phyloP scores from a whole-genome alignment of 257 asterid species.

The Osmanthus fragrans region DNA sequence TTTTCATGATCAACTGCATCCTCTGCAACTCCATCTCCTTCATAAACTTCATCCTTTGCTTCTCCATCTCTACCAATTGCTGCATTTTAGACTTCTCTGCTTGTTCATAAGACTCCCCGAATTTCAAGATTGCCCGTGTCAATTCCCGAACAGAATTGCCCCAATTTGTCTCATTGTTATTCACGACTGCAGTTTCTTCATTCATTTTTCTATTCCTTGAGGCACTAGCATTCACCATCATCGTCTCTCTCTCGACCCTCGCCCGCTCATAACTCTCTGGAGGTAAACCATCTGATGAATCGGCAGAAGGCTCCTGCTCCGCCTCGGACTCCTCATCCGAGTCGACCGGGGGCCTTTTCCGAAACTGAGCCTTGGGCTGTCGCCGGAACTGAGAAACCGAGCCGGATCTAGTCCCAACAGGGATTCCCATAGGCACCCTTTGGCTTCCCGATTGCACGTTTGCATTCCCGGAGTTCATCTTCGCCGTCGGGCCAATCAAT shows the following conservation, averaged over 20 bases:
- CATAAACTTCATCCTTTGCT: too few relatives aligned
- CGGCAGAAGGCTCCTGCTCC: constrained; percentile 32
- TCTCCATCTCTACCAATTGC: too few relatives aligned
- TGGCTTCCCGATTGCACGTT: neutral
- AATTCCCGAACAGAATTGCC: constrained; percentile 39
- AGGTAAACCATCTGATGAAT: constrained; percentile 35
- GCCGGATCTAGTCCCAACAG: constrained; percentile 7
- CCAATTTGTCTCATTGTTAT: constrained; percentile 29
- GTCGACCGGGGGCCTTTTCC: constrained; percentile 21
- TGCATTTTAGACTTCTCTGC: constrained; percentile 31
- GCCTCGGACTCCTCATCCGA: constrained; percentile 32
- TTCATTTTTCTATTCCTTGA: neutral
- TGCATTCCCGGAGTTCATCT: neutral
- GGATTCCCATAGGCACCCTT: neutral
- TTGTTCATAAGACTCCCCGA: constrained; percentile 52
- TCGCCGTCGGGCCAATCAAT: constrained; percentile 41
- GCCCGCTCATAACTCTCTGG: constrained; percentile 31
- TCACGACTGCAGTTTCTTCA: neutral
- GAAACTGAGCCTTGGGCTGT: constrained; percentile 17
- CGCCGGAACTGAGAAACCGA: constrained; percentile 26
- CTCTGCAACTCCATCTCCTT: too few relatives aligned
- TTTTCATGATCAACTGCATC: too few relatives aligned
- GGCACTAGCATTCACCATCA: neutral
- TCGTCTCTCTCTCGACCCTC: constrained; percentile 16
- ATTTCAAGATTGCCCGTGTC: constrained; percentile 40